Percentiles rank a stretch among this genome's conserved stretches.
These are phyloP conservation scores for Venturia effusa DNA, from an alignment of 2,329 filamentous ascomycete species.

Conservation along the genomic window DNA sequence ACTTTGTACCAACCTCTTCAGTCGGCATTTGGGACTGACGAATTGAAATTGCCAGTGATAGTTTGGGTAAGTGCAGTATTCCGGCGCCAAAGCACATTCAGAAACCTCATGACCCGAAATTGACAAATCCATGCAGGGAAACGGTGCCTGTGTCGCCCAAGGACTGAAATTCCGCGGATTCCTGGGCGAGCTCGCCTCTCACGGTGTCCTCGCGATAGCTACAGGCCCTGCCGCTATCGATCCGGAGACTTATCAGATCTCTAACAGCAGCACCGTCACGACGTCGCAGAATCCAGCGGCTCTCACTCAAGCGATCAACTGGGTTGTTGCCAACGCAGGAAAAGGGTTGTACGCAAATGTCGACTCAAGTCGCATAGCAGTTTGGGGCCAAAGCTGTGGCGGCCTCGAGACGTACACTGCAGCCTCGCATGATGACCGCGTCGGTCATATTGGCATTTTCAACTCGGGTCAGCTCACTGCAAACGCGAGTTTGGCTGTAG, in stretches of 20 bases:
- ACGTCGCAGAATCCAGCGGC: background rate
- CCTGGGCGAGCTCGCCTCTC: background rate
- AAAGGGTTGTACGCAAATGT: background rate
- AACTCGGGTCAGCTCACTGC: background rate
- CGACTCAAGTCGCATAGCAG: background rate
- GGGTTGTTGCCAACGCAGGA: slow-evolving; percentile 8
- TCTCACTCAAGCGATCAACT: slow-evolving; percentile 4
- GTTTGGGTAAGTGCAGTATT: background rate
- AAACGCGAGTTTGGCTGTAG: background rate
- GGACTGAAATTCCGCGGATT: background rate
- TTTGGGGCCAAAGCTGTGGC: slow-evolving; percentile 9
- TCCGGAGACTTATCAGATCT: background rate
- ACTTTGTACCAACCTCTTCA: slow-evolving; percentile 4
- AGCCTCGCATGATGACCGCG: background rate
- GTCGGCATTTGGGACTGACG: background rate
- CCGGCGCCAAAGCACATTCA: background rate
- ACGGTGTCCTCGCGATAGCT: background rate
- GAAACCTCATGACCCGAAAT: background rate
- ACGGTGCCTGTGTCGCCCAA: slow-evolving; percentile 4
- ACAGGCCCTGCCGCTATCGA: background rate
- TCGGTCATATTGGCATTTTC: slow-evolving; percentile 8
- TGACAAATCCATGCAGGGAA: background rate
- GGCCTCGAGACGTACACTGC: slow-evolving; percentile 6
- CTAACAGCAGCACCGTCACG: background rate
- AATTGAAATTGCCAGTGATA: slow-evolving; percentile 5